phyloP scores from a whole-genome alignment of 768 basidiomycete genomes.

The Artomyces pyxidatus region DNA sequence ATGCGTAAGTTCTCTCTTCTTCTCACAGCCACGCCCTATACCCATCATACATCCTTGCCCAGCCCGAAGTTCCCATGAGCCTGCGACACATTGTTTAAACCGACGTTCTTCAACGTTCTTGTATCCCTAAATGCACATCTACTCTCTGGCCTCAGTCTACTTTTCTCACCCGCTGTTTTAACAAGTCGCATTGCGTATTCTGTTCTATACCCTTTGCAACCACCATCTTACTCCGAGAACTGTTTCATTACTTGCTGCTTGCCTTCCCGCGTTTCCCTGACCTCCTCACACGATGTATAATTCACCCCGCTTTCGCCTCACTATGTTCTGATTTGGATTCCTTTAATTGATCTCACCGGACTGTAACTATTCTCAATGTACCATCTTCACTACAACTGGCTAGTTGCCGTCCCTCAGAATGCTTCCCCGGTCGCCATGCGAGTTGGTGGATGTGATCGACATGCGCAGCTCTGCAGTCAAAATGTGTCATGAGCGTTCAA shows the following conservation, averaged over 20 bases:
- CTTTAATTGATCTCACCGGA: conserved; percentile 15
- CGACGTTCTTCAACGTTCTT: conserved; percentile 42
- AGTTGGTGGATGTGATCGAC: conserved; percentile 72
- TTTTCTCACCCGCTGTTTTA: conserved; percentile 37
- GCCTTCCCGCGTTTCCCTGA: conserved; percentile 31
- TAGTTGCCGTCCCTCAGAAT: conserved; percentile 35
- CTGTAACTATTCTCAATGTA: conserved; percentile 60
- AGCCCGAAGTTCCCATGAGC: conserved; percentile 90
- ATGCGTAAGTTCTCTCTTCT: conserved; percentile 54
- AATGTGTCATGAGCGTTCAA: conserved; percentile 2
- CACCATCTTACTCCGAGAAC: conserved; percentile 40
- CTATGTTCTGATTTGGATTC: conserved; percentile 18
- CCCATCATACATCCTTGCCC: conserved; percentile 20
- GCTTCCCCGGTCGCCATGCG: conserved; percentile 58
- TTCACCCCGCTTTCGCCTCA: conserved; percentile 28
- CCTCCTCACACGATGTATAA: conserved; percentile 63
- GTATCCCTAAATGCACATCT: conserved; percentile 73
- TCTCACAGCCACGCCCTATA: neutral
- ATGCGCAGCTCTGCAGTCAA: conserved; percentile 53
- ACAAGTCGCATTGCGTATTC: conserved; percentile 37
- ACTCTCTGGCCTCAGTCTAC: conserved; percentile 14
- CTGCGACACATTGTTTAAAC: conserved; percentile 82
- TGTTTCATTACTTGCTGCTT: conserved; percentile 56
- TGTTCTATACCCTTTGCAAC: conserved; percentile 66
- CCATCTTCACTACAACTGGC: conserved; percentile 93